These are phyloP conservation scores for Skeletonema grethae DNA, from an alignment of 108 stramenopile species.

Conservation along the genomic window DNA sequence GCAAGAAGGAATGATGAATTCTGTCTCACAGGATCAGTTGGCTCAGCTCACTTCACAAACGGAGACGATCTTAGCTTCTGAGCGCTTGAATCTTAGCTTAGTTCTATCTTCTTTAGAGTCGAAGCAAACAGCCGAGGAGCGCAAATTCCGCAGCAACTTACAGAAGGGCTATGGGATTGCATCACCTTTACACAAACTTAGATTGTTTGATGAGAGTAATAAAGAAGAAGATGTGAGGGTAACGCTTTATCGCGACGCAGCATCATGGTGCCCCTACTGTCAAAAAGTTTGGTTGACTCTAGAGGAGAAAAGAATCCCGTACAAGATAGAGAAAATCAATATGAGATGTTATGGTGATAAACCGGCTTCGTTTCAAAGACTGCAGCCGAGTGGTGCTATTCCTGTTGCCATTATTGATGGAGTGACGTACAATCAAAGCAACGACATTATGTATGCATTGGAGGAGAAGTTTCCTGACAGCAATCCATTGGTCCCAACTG, in stretches of 20 bases:
- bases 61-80: not conserved
- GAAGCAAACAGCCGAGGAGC: constrained; percentile 61
- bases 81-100: constrained; percentile 46
- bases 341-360: constrained; percentile 93
- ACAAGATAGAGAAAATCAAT: constrained; percentile 86
- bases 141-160: constrained; percentile 65
- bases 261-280: constrained; percentile 92
- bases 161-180: constrained; percentile 64
- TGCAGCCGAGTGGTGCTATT: constrained; percentile 81
- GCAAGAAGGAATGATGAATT: not conserved
- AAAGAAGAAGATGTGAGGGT: constrained; percentile 82
- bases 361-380: constrained; percentile 59
- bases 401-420: constrained; percentile 88
- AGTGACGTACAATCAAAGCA: constrained; percentile 70
- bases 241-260: constrained; percentile 78
- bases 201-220: constrained; percentile 80
- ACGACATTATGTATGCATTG: constrained; percentile 79
- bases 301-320: constrained; percentile 89
- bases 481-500: constrained; percentile 43
- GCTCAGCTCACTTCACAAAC: not conserved
- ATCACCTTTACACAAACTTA: constrained; percentile 75
- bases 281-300: constrained; percentile 86
- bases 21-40: not conserved
- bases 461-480: constrained; percentile 63
- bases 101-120: constrained; percentile 51